Percentiles rank a stretch among this genome's conserved stretches.
phyloP scores from a whole-genome alignment of 352 stramenopile species.

The Sclerospora graminicola region DNA sequence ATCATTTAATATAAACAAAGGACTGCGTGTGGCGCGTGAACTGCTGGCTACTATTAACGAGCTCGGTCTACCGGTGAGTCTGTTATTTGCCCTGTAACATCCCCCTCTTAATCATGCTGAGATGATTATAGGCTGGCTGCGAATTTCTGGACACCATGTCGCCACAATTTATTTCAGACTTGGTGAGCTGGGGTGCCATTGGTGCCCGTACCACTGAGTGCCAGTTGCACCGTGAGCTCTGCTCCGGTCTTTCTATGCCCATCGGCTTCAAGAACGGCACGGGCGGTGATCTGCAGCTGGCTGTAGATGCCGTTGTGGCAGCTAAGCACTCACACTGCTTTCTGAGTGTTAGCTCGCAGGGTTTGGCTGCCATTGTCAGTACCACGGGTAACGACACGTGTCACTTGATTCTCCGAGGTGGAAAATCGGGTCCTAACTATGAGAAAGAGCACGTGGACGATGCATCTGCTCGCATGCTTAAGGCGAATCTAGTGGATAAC shows the following conservation, averaged over 20 bases:
- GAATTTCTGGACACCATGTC: slow-evolving; percentile 89
- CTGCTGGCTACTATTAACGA: slow-evolving; percentile 82
- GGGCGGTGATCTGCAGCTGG: slow-evolving; percentile 75
- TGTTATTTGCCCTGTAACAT: neutral
- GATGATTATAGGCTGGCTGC: slow-evolving; percentile 33
- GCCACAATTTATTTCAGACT: slow-evolving; percentile 84
- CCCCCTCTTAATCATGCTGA: neutral
- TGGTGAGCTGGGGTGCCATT: slow-evolving; percentile 87
- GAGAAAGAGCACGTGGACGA: slow-evolving; percentile 77
- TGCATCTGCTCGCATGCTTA: slow-evolving; percentile 70
- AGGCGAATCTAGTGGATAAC: slow-evolving; percentile 72
- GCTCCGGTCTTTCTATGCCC: slow-evolving; percentile 82
- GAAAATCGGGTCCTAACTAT: slow-evolving; percentile 79
- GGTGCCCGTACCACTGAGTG: slow-evolving; percentile 86
- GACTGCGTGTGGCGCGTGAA: slow-evolving; percentile 69
- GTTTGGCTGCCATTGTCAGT: slow-evolving; percentile 80
- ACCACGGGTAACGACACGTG: slow-evolving; percentile 81
- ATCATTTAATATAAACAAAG: slow-evolving; percentile 90
- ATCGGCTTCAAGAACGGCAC: slow-evolving; percentile 91
- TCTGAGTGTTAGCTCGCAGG: slow-evolving; percentile 80
- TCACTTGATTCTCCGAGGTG: slow-evolving; percentile 85
- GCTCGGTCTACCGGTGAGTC: slow-evolving; percentile 52
- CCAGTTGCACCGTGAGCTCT: slow-evolving; percentile 84
- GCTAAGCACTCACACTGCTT: slow-evolving; percentile 83
- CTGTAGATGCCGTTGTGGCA: slow-evolving; percentile 76